A percentile compares a stretch with the other conserved stretches of the same genome.
Evolutionary conservation across 1,284 basidiomycete genomes (phyloP).

Genomic region (Trichosporon faecale): DNA sequence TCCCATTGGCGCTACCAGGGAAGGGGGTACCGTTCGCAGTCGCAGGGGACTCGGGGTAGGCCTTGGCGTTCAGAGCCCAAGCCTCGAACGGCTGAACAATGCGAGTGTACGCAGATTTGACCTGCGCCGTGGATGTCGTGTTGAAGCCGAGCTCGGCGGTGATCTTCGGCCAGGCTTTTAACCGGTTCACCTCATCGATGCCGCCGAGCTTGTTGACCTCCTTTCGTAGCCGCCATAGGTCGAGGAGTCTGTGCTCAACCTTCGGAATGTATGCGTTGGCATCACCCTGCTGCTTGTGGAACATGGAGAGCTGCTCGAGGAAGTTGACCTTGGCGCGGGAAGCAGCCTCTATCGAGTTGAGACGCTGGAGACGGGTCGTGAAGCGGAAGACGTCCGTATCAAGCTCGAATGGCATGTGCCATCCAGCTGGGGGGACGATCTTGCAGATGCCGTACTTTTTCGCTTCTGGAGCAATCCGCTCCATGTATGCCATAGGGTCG

Average conservation of each 20-base stretch:
- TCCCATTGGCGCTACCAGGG: conserved; percentile 17
- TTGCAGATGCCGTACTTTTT: conserved; percentile 89
- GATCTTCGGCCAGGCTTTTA: conserved; percentile 81
- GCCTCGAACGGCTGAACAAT: conserved; percentile 93
- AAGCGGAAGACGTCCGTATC: conserved; percentile 76
- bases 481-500: conserved; percentile 95
- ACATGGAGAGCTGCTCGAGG: conserved; percentile 91
- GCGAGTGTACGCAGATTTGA: conserved; percentile 83
- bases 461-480: conserved; percentile 72
- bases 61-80: conserved; percentile 73
- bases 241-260: conserved; percentile 85
- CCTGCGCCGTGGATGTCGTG: conserved; percentile 57
- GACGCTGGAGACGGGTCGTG: conserved; percentile 87
- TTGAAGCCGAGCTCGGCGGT: conserved; percentile 76
- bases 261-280: conserved; percentile 81
- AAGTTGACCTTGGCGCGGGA: conserved; percentile 96
- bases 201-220: conserved; percentile 87
- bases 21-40: conserved; percentile 8
- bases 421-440: conserved; percentile 86
- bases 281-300: conserved; percentile 84
- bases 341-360: conserved; percentile 96
- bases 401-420: conserved; percentile 96
- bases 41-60: conserved; percentile 35
- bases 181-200: conserved; percentile 68
- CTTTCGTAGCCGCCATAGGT: conserved; percentile 88